phyloP scores from a whole-genome alignment of 129 eudicot species.

The Tanacetum coccineum region DNA sequence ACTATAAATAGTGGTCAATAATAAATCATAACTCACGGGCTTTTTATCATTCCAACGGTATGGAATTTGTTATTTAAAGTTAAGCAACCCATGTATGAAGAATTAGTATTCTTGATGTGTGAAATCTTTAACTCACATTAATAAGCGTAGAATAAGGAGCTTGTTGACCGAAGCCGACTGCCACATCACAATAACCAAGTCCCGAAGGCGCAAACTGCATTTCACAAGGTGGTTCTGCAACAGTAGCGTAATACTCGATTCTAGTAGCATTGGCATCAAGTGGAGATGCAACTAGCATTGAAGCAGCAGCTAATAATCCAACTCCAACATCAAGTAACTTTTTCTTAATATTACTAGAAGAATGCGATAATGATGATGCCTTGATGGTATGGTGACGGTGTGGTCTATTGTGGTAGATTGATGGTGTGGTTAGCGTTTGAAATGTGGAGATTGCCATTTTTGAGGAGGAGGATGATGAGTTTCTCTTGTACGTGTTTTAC shows the following conservation, averaged over 20 bases:
- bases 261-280: constrained; percentile 79
- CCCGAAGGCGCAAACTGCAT: constrained; percentile 72
- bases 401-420: constrained; percentile 27
- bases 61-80: background rate
- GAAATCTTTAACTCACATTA: constrained; percentile 49
- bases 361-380: constrained; percentile 22
- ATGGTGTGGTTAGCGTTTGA: constrained; percentile 37
- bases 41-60: no score
- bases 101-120: background rate
- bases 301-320: constrained; percentile 66
- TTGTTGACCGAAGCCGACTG: constrained; percentile 59
- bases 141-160: constrained; percentile 66
- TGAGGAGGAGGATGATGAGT: constrained; percentile 1
- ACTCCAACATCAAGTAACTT: constrained; percentile 40
- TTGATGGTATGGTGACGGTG: constrained; percentile 15
- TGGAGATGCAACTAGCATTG: constrained; percentile 51
- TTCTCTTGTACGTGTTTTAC: no score
- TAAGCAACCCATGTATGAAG: background rate
- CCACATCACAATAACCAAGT: constrained; percentile 80
- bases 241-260: constrained; percentile 85
- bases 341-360: constrained; percentile 27
- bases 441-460: constrained; percentile 37
- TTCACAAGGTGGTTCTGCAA: constrained; percentile 80
- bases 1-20: no score
- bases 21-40: no score